phyloP scores from a whole-genome alignment of 345 rosid genomes.

The Eucalyptus erythrocorys region DNA sequence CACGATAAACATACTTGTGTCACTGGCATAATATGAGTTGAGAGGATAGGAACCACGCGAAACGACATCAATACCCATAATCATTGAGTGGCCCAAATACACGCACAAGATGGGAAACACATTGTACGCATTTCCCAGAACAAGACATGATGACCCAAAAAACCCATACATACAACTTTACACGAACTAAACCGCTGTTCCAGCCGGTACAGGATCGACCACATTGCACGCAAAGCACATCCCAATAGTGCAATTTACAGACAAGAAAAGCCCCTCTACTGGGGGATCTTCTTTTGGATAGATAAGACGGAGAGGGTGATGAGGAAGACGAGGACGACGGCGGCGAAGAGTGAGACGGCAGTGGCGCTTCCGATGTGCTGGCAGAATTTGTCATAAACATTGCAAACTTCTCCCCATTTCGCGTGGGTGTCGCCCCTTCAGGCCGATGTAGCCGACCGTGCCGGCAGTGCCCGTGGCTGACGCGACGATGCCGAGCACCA shows the following conservation, averaged over 20 bases:
- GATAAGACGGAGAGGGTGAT: slow-evolving; percentile 8
- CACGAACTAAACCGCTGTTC: background rate
- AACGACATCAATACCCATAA: background rate
- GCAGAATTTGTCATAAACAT: slow-evolving; percentile 17
- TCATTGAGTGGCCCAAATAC: background rate
- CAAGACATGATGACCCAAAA: background rate
- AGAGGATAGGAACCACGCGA: background rate
- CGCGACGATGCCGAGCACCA: slow-evolving; percentile 16
- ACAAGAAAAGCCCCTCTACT: background rate
- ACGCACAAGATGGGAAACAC: background rate
- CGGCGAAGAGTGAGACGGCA: slow-evolving; percentile 6
- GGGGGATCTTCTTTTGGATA: slow-evolving; percentile 1
- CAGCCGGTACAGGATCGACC: background rate
- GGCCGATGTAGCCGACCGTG: slow-evolving; percentile 18
- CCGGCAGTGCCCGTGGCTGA: slow-evolving; percentile 24
- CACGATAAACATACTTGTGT: background rate
- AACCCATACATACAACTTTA: background rate
- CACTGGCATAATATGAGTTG: background rate
- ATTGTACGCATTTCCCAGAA: background rate
- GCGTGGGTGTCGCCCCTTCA: slow-evolving; percentile 16
- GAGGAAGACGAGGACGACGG: slow-evolving; percentile 16
- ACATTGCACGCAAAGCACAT: background rate
- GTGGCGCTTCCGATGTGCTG: slow-evolving; percentile 8
- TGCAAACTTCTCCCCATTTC: slow-evolving; percentile 13
- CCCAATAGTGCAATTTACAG: background rate